phyloP scores from a whole-genome alignment of 768 basidiomycete genomes.

The Mycena vitilis region DNA sequence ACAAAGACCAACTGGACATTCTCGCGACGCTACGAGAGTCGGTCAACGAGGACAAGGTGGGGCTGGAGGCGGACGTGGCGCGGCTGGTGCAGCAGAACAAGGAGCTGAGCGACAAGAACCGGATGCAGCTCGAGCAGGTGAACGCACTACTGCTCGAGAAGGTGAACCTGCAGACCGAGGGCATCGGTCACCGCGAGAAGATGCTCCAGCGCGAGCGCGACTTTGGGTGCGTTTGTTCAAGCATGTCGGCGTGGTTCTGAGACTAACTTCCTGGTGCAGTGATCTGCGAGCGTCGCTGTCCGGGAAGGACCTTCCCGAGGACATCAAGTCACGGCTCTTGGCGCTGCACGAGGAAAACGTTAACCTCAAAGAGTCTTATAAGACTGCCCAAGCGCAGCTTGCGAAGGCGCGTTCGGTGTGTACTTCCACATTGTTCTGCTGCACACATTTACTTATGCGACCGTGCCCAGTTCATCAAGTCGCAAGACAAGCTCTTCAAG shows the following conservation, averaged over 20 bases:
- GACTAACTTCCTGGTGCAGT: slow-evolving; percentile 48
- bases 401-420: slow-evolving; percentile 80
- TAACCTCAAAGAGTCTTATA: slow-evolving; percentile 75
- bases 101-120: slow-evolving; percentile 83
- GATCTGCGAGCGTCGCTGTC: slow-evolving; percentile 82
- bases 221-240: slow-evolving; percentile 67
- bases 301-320: slow-evolving; percentile 85
- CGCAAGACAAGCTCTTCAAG: slow-evolving; percentile 90
- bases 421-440: neutral
- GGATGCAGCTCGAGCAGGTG: slow-evolving; percentile 92
- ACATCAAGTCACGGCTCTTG: slow-evolving; percentile 80
- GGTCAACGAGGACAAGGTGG: slow-evolving; percentile 87
- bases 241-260: neutral
- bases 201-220: slow-evolving; percentile 89
- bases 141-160: slow-evolving; percentile 90
- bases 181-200: slow-evolving; percentile 89
- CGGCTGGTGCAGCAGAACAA: slow-evolving; percentile 74
- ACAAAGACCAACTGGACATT: slow-evolving; percentile 94
- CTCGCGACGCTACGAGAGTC: slow-evolving; percentile 87
- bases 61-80: slow-evolving; percentile 75
- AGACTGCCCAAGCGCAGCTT: slow-evolving; percentile 80
- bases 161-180: slow-evolving; percentile 88
- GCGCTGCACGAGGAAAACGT: slow-evolving; percentile 84
- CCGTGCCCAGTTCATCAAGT: slow-evolving; percentile 83
- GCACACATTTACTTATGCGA: slow-evolving; percentile 10